phyloP scores from a whole-genome alignment of 2,329 filamentous ascomycete species.

The Teratosphaeria gauchensis region DNA sequence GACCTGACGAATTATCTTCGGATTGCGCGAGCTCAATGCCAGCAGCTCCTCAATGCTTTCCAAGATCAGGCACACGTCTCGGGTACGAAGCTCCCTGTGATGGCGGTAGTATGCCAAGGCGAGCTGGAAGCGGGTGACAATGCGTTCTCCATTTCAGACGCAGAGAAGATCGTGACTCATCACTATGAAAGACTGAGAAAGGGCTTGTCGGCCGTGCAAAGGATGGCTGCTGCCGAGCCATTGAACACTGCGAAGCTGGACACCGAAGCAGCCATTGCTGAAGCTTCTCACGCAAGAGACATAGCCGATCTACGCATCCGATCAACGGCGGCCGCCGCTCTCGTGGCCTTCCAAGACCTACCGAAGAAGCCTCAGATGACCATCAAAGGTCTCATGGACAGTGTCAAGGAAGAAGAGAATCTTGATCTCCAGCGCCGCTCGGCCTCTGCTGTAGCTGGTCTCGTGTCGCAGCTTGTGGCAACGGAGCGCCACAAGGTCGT shows the following conservation, averaged over 20 bases:
- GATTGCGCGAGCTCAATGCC: constrained; percentile 81
- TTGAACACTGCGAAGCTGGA: constrained; percentile 67
- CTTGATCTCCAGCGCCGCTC: constrained; percentile 78
- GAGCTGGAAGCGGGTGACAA: constrained; percentile 84
- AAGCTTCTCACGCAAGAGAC: constrained; percentile 69
- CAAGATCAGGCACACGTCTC: constrained; percentile 79
- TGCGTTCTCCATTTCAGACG: constrained; percentile 80
- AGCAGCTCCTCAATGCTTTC: constrained; percentile 83
- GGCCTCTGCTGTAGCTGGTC: constrained; percentile 68
- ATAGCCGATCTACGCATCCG: constrained; percentile 76
- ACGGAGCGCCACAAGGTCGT: constrained; percentile 74
- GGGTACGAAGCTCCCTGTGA: constrained; percentile 60
- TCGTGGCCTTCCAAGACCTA: constrained; percentile 77
- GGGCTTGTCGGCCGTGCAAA: constrained; percentile 76
- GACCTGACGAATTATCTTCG: constrained; percentile 87
- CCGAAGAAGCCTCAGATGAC: constrained; percentile 89
- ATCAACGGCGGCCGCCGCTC: constrained; percentile 74
- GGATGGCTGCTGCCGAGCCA: constrained; percentile 70
- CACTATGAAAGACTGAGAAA: constrained; percentile 88
- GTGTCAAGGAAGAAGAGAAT: constrained; percentile 90
- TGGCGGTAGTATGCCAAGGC: constrained; percentile 89
- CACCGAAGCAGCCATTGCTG: constrained; percentile 62
- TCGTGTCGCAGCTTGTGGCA: constrained; percentile 78
- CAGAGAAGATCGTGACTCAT: constrained; percentile 73
- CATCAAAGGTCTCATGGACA: constrained; percentile 98